Evolutionary conservation across 2,329 filamentous ascomycete genomes (phyloP).

Genomic region (Exutisphaerella laricina): DNA sequence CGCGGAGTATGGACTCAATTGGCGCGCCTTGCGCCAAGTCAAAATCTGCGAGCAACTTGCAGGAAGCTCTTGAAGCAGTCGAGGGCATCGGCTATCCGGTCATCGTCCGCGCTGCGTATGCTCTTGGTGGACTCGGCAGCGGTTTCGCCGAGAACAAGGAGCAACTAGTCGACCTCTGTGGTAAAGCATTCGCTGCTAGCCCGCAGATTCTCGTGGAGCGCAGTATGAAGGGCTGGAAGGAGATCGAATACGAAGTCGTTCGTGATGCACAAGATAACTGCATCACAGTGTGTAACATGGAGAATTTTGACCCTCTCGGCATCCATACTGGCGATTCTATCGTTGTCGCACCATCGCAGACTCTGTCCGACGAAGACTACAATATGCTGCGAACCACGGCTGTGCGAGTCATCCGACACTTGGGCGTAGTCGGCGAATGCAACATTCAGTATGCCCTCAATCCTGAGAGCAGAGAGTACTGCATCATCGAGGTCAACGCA

Average conservation of each 20-base stretch:
- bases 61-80: conserved; percentile 83
- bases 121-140: conserved; percentile 87
- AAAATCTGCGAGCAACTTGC: conserved; percentile 79
- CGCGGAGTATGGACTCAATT: conserved; percentile 96
- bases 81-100: conserved; percentile 93
- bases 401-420: conserved; percentile 92
- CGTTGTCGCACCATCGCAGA: conserved; percentile 95
- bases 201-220: conserved; percentile 95
- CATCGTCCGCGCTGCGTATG: conserved; percentile 94
- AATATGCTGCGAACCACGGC: conserved; percentile 98
- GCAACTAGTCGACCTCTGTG: conserved; percentile 80
- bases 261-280: conserved; percentile 95
- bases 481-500: conserved; percentile 98
- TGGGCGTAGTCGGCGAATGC: conserved; percentile 96
- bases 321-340: conserved; percentile 99
- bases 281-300: conserved; percentile 99
- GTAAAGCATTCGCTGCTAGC: conserved; percentile 89
- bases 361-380: conserved; percentile 94
- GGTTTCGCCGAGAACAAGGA: conserved; percentile 87
- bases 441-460: conserved; percentile 99
- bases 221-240: conserved; percentile 99
- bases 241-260: conserved; percentile 98
- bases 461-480: conserved; percentile 91
- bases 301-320: conserved; percentile 97
- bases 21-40: conserved; percentile 98